These are phyloP conservation scores for Styphnolobium japonicum DNA, from an alignment of 306 rosid species.

Conservation along the genomic window DNA sequence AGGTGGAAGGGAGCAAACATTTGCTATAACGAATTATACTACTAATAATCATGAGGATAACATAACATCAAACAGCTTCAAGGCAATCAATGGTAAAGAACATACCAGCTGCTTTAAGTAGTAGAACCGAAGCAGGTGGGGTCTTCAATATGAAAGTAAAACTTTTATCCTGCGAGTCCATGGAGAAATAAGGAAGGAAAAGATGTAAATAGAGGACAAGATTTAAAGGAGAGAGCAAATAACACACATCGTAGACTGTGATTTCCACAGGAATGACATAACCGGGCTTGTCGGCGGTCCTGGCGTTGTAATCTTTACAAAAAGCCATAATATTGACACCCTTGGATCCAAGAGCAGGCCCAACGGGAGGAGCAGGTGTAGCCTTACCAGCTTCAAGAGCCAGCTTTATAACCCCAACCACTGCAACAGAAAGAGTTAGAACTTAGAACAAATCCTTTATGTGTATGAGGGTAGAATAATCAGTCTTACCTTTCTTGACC, in stretches of 20 bases:
- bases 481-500: constrained; percentile 68
- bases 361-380: constrained; percentile 99
- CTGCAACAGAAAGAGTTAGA: constrained; percentile 33
- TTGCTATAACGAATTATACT: background rate
- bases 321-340: constrained; percentile 99
- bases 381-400: constrained; percentile 99
- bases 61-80: constrained; percentile 28
- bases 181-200: no score
- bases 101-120: constrained; percentile 97
- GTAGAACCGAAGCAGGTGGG: constrained; percentile 95
- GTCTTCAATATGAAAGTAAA: constrained; percentile 92
- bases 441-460: background rate
- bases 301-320: constrained; percentile 96
- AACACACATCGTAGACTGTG: constrained; percentile 87
- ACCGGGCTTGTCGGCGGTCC: constrained; percentile 92
- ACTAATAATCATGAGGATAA: background rate
- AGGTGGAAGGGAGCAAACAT: background rate
- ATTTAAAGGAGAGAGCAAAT: background rate
- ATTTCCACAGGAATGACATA: constrained; percentile 95
- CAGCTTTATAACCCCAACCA: constrained; percentile 82
- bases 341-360: constrained; percentile 96
- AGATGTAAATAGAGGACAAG: background rate
- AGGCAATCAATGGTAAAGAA: constrained; percentile 2
- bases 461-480: background rate
- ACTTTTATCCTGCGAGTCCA: constrained; percentile 90